Conservation (phyloP, 768 basidiomycete species). For the Mycena vitilis region DNA sequence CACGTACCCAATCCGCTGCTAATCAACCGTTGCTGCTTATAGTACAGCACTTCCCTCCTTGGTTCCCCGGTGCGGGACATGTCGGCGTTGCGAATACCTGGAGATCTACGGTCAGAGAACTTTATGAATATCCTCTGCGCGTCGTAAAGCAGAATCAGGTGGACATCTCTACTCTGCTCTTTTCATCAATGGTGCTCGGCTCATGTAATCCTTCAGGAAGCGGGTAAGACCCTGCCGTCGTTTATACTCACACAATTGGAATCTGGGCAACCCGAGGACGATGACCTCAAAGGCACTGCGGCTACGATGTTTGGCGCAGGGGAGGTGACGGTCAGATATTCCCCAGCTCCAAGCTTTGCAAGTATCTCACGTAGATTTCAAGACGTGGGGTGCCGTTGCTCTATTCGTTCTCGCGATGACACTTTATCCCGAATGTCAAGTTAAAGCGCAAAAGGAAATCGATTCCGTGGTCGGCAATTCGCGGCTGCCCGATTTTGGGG, state of each 20-base stretch:
- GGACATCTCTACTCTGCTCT: slow-evolving; percentile 30
- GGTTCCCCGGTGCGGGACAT: slow-evolving; percentile 49
- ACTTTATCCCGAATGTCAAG: slow-evolving; percentile 44
- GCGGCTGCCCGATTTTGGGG: slow-evolving; percentile 42
- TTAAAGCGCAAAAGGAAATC: slow-evolving; percentile 47
- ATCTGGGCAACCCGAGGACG: neutral
- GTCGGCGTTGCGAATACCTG: slow-evolving; percentile 18
- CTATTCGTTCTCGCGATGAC: slow-evolving; percentile 48
- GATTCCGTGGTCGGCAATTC: slow-evolving; percentile 43
- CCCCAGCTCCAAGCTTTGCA: neutral
- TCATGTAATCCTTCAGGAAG: neutral
- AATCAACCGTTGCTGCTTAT: neutral
- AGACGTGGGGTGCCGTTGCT: slow-evolving; percentile 24
- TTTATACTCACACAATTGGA: slow-evolving; percentile 7
- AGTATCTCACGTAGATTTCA: neutral
- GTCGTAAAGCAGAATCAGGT: slow-evolving; percentile 31
- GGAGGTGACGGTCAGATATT: slow-evolving; percentile 49
- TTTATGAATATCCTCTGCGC: slow-evolving; percentile 11
- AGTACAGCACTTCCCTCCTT: slow-evolving; percentile 48
- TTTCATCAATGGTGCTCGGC: neutral
- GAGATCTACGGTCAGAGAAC: neutral
- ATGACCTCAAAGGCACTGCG: slow-evolving; percentile 12
- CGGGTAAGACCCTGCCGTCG: slow-evolving; percentile 2
- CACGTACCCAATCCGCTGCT: too few relatives aligned
- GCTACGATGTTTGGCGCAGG: slow-evolving; percentile 21